phyloP scores from a whole-genome alignment of 495 filamentous ascomycete species.

The Penicillium diatomitis region DNA sequence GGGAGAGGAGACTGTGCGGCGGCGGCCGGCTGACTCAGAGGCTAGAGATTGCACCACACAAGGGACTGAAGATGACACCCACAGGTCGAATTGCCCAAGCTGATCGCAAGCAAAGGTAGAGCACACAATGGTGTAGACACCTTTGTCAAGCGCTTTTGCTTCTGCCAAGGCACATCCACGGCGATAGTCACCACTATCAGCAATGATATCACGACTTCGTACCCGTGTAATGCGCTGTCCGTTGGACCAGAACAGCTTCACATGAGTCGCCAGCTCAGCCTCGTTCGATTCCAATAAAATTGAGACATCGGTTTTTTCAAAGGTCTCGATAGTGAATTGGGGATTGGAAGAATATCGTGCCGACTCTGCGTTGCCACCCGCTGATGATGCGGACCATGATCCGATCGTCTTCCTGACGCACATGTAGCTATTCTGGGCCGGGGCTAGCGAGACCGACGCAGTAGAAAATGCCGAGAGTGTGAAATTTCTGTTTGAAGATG shows the following conservation, averaged over 20 bases:
- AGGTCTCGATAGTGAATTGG: conserved; percentile 62
- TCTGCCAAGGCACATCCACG: conserved; percentile 66
- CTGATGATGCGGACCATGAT: conserved; percentile 67
- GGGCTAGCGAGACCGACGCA: conserved; percentile 45
- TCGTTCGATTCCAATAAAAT: conserved; percentile 69
- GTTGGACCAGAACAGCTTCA: conserved; percentile 70
- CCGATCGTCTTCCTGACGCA: conserved; percentile 46
- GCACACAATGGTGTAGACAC: conserved; percentile 77
- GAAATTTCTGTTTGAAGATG: conserved; percentile 61
- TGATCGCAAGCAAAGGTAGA: conserved; percentile 80
- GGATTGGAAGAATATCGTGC: conserved; percentile 73
- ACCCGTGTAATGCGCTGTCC: conserved; percentile 61
- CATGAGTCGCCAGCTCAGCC: conserved; percentile 62
- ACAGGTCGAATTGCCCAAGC: conserved; percentile 63
- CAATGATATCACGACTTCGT: conserved; percentile 65
- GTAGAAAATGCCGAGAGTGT: conserved; percentile 75
- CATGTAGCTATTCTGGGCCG: conserved; percentile 48
- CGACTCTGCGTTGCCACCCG: conserved; percentile 74
- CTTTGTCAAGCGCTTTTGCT: conserved; percentile 44
- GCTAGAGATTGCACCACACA: conserved; percentile 47
- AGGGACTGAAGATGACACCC: conserved; percentile 51
- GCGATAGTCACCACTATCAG: conserved; percentile 75
- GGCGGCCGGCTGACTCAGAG: conserved; percentile 58
- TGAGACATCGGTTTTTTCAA: conserved; percentile 46
- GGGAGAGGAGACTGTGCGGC: conserved; percentile 43